Conservation (phyloP, 2,329 filamentous ascomycete genomes). For the Botrytis deweyae region DNA sequence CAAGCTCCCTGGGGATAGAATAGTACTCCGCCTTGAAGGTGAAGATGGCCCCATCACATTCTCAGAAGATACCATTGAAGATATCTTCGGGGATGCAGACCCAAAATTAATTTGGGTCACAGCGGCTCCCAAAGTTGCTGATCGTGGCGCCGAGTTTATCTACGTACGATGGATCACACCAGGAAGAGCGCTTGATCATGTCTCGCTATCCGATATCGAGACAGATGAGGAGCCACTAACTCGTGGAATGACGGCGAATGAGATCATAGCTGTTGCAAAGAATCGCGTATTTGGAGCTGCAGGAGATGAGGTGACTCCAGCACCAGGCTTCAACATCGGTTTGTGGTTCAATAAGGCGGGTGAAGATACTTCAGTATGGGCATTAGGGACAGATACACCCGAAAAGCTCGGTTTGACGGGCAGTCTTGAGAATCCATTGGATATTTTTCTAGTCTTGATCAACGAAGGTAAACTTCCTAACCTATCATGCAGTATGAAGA, state of each 20-base stretch:
- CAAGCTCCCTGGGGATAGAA: not conserved
- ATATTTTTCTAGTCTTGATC: not conserved
- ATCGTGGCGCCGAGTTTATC: not conserved
- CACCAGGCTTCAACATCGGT: not conserved
- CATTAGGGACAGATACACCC: not conserved
- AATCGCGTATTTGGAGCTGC: not conserved
- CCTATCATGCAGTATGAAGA: not conserved
- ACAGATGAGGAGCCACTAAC: not conserved
- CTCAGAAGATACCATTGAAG: not conserved
- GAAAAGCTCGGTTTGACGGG: not conserved
- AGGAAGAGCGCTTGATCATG: not conserved
- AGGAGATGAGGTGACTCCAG: not conserved
- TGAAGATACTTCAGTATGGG: not conserved
- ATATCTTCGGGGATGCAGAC: not conserved
- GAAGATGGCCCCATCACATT: not conserved
- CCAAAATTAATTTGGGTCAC: not conserved
- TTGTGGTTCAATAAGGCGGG: not conserved
- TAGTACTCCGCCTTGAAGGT: not conserved
- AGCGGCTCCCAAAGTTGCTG: not conserved
- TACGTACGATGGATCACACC: not conserved
- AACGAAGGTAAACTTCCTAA: not conserved
- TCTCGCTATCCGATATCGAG: not conserved
- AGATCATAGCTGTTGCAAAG: not conserved
- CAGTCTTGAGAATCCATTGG: not conserved
- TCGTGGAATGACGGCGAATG: not conserved